Percentiles rank a stretch among this genome's conserved stretches.
These are phyloP conservation scores for Kodamaea suecica DNA, from an alignment of 1,139 yeast species.

Conservation along the genomic window DNA sequence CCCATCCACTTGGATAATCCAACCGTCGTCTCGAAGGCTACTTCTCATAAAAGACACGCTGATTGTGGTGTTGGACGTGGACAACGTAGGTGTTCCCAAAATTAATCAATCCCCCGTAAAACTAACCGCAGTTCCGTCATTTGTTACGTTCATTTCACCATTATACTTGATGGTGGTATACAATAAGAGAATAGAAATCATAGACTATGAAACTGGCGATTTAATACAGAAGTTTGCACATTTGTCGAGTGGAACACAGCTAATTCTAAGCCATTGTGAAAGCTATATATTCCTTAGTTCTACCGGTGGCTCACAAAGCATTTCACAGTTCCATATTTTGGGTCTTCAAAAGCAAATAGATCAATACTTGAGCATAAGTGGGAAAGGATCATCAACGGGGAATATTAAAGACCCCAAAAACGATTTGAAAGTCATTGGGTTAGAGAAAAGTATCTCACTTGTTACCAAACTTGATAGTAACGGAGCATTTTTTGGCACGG, in stretches of 20 bases:
- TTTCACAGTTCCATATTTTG: constrained; percentile 30
- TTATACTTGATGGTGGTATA: constrained; percentile 42
- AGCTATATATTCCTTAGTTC: constrained; percentile 26
- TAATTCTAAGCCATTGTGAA: constrained; percentile 15
- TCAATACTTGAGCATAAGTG: constrained; percentile 31
- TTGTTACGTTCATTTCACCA: constrained; percentile 40
- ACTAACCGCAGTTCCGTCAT: constrained; percentile 29
- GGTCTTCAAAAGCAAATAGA: constrained; percentile 42
- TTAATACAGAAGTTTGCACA: constrained; percentile 41
- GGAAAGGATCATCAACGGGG: constrained; percentile 18
- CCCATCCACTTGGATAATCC: constrained; percentile 21
- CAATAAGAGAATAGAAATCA: constrained; percentile 41
- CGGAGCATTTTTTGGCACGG: constrained; percentile 22
- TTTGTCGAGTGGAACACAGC: constrained; percentile 25
- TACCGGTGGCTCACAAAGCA: constrained; percentile 17
- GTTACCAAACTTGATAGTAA: constrained; percentile 25
- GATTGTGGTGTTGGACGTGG: constrained; percentile 17
- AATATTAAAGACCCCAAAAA: constrained; percentile 25
- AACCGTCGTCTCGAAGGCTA: constrained; percentile 15
- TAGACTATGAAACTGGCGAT: constrained; percentile 44
- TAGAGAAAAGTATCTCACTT: constrained; percentile 36
- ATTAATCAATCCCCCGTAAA: constrained; percentile 23
- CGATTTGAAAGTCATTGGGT: constrained; percentile 33
- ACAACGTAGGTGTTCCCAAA: constrained; percentile 5
- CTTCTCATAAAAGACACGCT: constrained; percentile 23